Evolutionary conservation across 2,329 filamentous ascomycete genomes (phyloP), one percentile per base, ranked within the genome.

Genomic region (Alternaria sp.): DNA sequence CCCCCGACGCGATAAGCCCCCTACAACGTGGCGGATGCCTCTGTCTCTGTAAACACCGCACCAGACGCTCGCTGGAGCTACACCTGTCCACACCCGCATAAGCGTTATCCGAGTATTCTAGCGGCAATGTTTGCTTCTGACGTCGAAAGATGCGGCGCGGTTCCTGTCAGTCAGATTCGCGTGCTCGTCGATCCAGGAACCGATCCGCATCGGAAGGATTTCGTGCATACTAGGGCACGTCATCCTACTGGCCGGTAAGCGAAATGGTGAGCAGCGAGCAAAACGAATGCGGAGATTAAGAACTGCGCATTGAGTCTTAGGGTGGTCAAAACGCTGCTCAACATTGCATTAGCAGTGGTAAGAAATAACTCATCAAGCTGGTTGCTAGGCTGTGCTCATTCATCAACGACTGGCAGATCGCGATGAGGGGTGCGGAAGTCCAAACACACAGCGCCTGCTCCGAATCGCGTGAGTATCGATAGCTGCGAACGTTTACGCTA

Each of bases 261-360:
- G 66, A 70, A 57, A 70, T 70, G 36, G 49, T 23, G 67, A 69
- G 61, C 57, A 54, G 59, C 63, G 56, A 53, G 51, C 45, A 52
- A 57, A 65, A 58, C 28, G 47, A 59, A 65, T 44, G 49, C 46
- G 61, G 60, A 67, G 57, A 69, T 70, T 62, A 53, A 59, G 45
- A 49, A 50, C 43, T 61, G 64, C 60, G 59, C 60, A 65, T 70
- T 60, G 23, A 26, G 59, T 54, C 44, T 53, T 36, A n/a, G 30
- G n/a, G 56, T 26, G 32, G 50, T 40, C 49, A 28, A 44, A 46
- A 36, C 50, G 21, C 32, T 15, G 56, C 45, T 50, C 55, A 57
- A 57, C 44, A 49, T 8, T 19, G n/a, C 9, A 26, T 62, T 40
- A 32, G 47, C 49, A 59, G 44, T 30, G 56, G 17, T 21, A 51